Conservation (phyloP, 257 asterid genomes). For the Salvia hispanica region DNA sequence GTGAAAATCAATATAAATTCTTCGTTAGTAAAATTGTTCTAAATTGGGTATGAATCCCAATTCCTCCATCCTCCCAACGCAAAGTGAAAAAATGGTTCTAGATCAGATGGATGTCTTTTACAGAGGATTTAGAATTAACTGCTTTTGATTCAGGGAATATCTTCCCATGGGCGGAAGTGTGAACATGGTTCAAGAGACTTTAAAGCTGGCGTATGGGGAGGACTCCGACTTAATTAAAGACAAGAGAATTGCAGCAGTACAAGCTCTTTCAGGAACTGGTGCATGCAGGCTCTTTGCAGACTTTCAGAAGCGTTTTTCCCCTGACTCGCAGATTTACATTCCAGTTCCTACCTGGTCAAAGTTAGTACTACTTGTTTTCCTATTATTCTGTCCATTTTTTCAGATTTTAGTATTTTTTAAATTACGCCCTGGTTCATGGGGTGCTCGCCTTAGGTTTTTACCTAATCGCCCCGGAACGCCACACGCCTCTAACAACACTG, state of each 20-base stretch:
- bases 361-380: conserved; percentile 49
- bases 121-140: conserved; percentile 13
- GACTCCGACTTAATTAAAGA: conserved; percentile 80
- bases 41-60: too few relatives aligned
- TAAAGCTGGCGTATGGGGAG: conserved; percentile 94
- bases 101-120: not conserved
- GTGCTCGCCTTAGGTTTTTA: too few relatives aligned
- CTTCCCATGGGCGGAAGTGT: conserved; percentile 98
- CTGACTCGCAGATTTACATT: conserved; percentile 80
- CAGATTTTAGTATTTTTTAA: too few relatives aligned
- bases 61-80: too few relatives aligned
- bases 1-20: too few relatives aligned
- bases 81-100: not conserved
- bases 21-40: not conserved
- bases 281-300: conserved; percentile 98
- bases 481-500: too few relatives aligned
- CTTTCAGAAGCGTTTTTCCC: conserved; percentile 89
- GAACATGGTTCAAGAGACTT: conserved; percentile 77
- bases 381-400: not conserved
- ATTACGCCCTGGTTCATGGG: too few relatives aligned
- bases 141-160: conserved; percentile 72
- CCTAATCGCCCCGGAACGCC: too few relatives aligned
- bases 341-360: conserved; percentile 98
- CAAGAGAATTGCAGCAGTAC: conserved; percentile 85
- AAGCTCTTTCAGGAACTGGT: conserved; percentile 95